Conservation (phyloP, 2,329 filamentous ascomycete genomes). For the Juglanconis juglandina region DNA sequence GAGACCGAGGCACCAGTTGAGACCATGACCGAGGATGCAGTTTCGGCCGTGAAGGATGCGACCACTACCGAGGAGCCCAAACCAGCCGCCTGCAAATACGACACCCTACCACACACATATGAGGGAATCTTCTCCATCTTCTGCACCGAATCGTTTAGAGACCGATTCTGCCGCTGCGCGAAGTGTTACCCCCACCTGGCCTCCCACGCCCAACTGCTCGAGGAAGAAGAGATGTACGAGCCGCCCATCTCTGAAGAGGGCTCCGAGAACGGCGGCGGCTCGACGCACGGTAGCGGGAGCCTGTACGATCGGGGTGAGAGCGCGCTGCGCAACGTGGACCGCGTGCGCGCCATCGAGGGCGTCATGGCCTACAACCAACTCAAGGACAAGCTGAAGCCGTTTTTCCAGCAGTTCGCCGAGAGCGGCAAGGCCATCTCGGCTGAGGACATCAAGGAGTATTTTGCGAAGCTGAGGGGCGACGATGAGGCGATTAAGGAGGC, state of each 20-base stretch:
- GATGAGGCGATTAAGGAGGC: conserved; percentile 68
- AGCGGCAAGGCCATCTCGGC: conserved; percentile 84
- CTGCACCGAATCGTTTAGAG: conserved; percentile 73
- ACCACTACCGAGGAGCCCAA: conserved; percentile 21
- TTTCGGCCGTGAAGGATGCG: conserved; percentile 4
- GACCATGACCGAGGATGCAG: conserved; percentile 10
- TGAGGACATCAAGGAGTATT: conserved; percentile 95
- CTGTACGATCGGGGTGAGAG: conserved; percentile 90
- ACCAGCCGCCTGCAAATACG: conserved; percentile 56
- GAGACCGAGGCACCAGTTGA: conserved; percentile 5
- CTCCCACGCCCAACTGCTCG: conserved; percentile 74
- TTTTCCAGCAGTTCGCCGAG: conserved; percentile 90
- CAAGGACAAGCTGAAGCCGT: conserved; percentile 92
- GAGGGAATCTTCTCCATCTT: conserved; percentile 73
- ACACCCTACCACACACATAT: conserved; percentile 54
- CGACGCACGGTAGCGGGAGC: conserved; percentile 70
- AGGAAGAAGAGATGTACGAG: conserved; percentile 93
- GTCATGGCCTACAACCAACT: conserved; percentile 98
- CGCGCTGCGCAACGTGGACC: conserved; percentile 85
- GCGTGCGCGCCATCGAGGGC: conserved; percentile 89
- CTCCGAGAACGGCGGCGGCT: conserved; percentile 51
- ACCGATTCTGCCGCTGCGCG: conserved; percentile 76
- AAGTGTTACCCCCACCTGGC: conserved; percentile 74
- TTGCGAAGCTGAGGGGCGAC: conserved; percentile 89
- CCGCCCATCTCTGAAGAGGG: conserved; percentile 74